Evolutionary conservation across 2,329 filamentous ascomycete species (phyloP), one percentile per base, ranked within the genome.

Genomic region (Ustilaginoidea virens): DNA sequence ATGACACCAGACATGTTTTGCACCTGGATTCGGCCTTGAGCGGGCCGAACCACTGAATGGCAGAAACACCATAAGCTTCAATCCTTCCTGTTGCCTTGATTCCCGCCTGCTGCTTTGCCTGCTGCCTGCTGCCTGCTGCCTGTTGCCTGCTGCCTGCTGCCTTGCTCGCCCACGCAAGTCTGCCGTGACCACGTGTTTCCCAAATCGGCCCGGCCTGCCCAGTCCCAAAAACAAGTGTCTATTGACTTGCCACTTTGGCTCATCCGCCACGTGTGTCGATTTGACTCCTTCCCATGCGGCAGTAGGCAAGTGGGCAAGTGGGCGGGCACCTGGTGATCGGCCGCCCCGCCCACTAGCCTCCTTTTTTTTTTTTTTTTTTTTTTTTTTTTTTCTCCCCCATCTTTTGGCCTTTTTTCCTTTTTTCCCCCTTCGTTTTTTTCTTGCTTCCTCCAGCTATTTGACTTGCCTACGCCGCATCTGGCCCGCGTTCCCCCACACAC

Each of bases 11-110:
- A 21, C 19, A 21, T 21, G 7, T 8, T 21, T 11, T 11, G 19
- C 11, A 21, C 7, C 19, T 8, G 19, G 19, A 8, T 2, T 7
- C 19, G 22, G n/a, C 8, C 3, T 13, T 12, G 8, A 7, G 3
- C 14, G 22, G 11, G 8, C 24, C 9, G 7, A n/a, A 17, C 26
- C 29, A 23, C 33, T 34, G 33, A 34, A 34, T 34, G 33, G 33
- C 33, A 34, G 33, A 13, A 34, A 34, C 32, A 34, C 33, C 33
- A 34, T 34, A 20, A 31, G 4, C 26, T 25, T 25, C n/a, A n/a
- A n/a, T 13, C 12, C n/a, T 12, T 13, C 14, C 16, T 17, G 19
- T 22, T n/a, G 14, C 27, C 14, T 19, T 10, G 8, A 3, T 21
- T 3, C 19, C 19, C n/a, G n/a, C n/a, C 22, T 24, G 4, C 22